phyloP scores from a whole-genome alignment of 768 basidiomycete genomes.

The Leccinum ochraceum region DNA sequence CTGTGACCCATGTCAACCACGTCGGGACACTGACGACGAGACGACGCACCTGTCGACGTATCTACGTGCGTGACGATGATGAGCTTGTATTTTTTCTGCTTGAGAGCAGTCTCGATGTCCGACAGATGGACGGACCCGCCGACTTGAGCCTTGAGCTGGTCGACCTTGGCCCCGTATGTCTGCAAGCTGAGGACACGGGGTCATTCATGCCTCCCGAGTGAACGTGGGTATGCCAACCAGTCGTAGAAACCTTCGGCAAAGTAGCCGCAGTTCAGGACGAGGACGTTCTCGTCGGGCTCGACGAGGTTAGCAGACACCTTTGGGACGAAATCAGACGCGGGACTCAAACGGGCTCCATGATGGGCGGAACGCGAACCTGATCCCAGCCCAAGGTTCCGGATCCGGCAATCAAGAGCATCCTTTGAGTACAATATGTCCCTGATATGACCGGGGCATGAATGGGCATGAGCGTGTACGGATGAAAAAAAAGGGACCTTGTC shows the following conservation, averaged over 20 bases:
- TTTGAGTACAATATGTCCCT: slow-evolving; percentile 80
- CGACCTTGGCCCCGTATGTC: slow-evolving; percentile 87
- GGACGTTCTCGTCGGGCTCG: slow-evolving; percentile 73
- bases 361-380: slow-evolving; percentile 49
- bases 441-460: not conserved
- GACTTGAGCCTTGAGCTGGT: slow-evolving; percentile 79
- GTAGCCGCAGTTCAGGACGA: slow-evolving; percentile 90
- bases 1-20: slow-evolving; percentile 34
- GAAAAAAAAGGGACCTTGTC: slow-evolving; percentile 53
- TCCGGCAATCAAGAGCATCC: slow-evolving; percentile 85
- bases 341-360: not conserved
- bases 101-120: no score
- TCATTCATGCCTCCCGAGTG: not conserved
- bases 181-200: slow-evolving; percentile 53
- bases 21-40: not conserved
- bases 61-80: slow-evolving; percentile 96
- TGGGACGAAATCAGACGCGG: slow-evolving; percentile 5
- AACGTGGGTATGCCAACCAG: slow-evolving; percentile 50
- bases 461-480: not conserved
- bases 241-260: slow-evolving; percentile 91
- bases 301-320: slow-evolving; percentile 90
- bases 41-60: slow-evolving; percentile 67
- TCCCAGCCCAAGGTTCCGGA: slow-evolving; percentile 98
- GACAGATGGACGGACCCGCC: slow-evolving; percentile 69
- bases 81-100: slow-evolving; percentile 83